Evolutionary conservation across 106 monocot genomes (phyloP).

Genomic region (Acorus calamus): DNA sequence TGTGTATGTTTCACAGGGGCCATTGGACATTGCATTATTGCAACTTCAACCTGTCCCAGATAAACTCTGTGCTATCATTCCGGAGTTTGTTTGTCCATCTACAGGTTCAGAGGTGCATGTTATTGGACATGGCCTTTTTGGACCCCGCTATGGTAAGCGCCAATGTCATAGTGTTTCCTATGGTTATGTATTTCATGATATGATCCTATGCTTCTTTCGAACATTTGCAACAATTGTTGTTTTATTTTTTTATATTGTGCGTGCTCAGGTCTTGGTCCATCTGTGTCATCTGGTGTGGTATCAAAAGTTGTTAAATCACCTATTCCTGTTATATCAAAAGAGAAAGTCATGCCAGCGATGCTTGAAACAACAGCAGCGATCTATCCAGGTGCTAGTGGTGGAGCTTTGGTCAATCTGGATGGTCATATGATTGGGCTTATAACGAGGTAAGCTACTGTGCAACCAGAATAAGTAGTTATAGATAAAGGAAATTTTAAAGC

Average conservation of each 20-base stretch:
- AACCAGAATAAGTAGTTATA: too few relatives aligned
- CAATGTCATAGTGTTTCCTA: background rate
- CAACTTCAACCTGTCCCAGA: constrained; percentile 55
- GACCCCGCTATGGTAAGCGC: constrained; percentile 63
- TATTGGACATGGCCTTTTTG: constrained; percentile 84
- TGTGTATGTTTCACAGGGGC: constrained; percentile 76
- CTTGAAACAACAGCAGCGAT: constrained; percentile 91
- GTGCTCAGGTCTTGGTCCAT: constrained; percentile 36
- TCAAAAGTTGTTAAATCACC: constrained; percentile 44
- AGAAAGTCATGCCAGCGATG: constrained; percentile 49
- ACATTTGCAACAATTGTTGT: background rate
- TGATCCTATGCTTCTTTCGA: background rate
- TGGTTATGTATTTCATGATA: background rate
- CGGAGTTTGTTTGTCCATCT: constrained; percentile 41
- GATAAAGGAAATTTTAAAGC: too few relatives aligned
- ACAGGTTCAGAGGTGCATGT: constrained; percentile 55
- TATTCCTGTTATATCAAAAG: background rate
- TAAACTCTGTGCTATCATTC: constrained; percentile 34
- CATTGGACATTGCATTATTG: constrained; percentile 84
- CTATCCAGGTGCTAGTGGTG: constrained; percentile 96
- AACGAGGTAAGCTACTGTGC: constrained; percentile 48
- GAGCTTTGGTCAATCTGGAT: constrained; percentile 58
- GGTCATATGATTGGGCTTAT: constrained; percentile 76
- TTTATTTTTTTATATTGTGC: background rate
- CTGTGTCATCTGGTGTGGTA: constrained; percentile 66